Base-by-base conservation (phyloP, 2,329 filamentous ascomycete species). In the Botrytis fabae region DNA sequence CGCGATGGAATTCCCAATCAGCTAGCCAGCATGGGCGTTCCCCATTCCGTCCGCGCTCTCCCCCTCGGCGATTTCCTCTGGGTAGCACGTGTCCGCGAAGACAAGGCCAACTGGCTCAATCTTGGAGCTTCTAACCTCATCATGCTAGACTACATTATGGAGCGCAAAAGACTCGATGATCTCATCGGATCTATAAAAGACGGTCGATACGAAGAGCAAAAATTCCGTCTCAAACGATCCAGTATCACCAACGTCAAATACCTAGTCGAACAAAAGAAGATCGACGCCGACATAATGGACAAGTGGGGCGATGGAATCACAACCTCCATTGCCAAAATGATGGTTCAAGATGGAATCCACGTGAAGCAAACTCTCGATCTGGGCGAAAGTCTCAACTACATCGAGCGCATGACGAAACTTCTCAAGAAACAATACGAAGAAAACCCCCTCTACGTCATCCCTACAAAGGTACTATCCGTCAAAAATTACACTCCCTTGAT, bases 151-250 rank as follows among this genome's bases (percentile, higher is more conserved):
- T 93, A 91, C 86, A 93, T 96, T 62, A 87, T 94, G 1, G 93
- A 96, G 82, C 87, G 93, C 74, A 96, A 96, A 80, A 86, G 93
- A 14, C 86, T 95, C 0, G 93, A 95, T 79, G 93, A 96, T 80
- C 83, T 96, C 64, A 86, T 95, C n/a, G 84, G 87, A 69, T 94
- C 92, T 75, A 93, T 96, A 82, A 94, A 92, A 81, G 93, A 95
- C 75, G 92, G 92, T 1, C 89, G 93, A 3, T 95, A 94, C 77
- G 91, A 92, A 77, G 93, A 96, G 80, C 93, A 96, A 80, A 95
- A 96, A 80, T 95, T 94, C 79, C 90, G 93, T 1, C 85, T 95
- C 18, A 87, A 88, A 71, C 89, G 89, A 69, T 93, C 89, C 0
- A 93, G 93, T 0, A 85, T 93, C n/a, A 89, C 88, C 73, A 92